Evolutionary conservation across 805 yeast genomes (phyloP).

Genomic region (Zygosaccharomyces bailii): DNA sequence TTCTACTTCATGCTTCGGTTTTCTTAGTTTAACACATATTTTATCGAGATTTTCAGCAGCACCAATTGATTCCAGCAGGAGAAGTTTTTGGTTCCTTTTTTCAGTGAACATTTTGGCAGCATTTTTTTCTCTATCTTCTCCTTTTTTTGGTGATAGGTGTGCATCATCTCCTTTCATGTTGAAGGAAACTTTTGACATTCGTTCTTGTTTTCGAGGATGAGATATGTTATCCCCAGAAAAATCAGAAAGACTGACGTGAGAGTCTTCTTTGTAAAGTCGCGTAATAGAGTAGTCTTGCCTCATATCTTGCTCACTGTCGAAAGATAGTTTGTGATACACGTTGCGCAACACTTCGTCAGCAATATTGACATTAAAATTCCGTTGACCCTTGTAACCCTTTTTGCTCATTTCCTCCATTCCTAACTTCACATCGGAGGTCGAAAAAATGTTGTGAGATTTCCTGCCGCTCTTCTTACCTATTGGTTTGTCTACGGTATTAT

Average conservation of each 20-base stretch:
- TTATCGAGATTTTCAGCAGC: conserved; percentile 57
- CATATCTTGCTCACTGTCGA: conserved; percentile 6
- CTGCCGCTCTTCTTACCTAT: conserved; percentile 17
- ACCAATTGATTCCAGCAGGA: conserved; percentile 45
- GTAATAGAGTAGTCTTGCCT: conserved; percentile 6
- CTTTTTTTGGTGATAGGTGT: conserved; percentile 7
- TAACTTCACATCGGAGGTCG: conserved; percentile 35
- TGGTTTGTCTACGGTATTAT: conserved; percentile 10
- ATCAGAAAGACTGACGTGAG: conserved; percentile 13
- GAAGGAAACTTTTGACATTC: conserved; percentile 27
- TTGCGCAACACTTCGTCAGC: conserved; percentile 32
- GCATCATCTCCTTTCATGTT: conserved; percentile 18
- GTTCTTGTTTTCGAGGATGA: conserved; percentile 13
- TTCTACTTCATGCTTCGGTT: conserved; percentile 55
- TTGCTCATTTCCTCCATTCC: conserved; percentile 10
- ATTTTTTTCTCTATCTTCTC: conserved; percentile 6
- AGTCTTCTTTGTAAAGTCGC: conserved; percentile 8
- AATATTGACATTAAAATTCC: conserved; percentile 18
- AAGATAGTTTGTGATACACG: conserved; percentile 30
- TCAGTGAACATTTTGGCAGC: conserved; percentile 20
- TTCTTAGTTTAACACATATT: conserved; percentile 66
- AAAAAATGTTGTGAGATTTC: conserved; percentile 23
- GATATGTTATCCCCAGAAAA: conserved; percentile 9
- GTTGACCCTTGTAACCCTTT: conserved; percentile 5
- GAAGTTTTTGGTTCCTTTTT: conserved; percentile 21